These are phyloP conservation scores for Taiozyma onychis DNA, from an alignment of 1,139 yeast species.

Conservation along the genomic window DNA sequence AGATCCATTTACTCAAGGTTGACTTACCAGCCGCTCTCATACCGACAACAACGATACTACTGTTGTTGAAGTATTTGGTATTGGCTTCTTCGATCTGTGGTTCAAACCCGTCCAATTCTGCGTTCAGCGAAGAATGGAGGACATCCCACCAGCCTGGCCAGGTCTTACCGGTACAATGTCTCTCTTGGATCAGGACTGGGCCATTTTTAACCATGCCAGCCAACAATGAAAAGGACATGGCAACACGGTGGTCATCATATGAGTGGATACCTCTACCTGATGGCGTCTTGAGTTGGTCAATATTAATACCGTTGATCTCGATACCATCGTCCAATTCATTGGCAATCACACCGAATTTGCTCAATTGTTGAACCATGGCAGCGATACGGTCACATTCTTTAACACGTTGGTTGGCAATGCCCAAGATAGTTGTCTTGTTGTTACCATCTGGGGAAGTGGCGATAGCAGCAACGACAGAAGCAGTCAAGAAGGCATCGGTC, in stretches of 20 bases:
- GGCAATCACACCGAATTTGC: conserved; percentile 84
- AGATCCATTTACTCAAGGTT: conserved; percentile 78
- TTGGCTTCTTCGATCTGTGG: conserved; percentile 11
- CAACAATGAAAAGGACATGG: conserved; percentile 91
- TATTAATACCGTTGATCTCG: conserved; percentile 65
- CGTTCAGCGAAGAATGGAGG: conserved; percentile 63
- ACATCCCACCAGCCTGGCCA: conserved; percentile 99
- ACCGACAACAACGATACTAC: conserved; percentile 74
- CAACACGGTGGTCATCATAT: conserved; percentile 96
- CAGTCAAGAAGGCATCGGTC: conserved; percentile 98
- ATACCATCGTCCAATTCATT: conserved; percentile 90
- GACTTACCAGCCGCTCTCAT: conserved; percentile 99
- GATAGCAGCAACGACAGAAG: conserved; percentile 93
- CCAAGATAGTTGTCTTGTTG: conserved; percentile 73
- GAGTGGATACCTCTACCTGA: conserved; percentile 55
- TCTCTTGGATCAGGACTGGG: conserved; percentile 73
- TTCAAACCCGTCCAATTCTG: conserved; percentile 66
- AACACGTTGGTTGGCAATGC: conserved; percentile 97
- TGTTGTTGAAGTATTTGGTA: conserved; percentile 14
- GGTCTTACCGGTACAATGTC: conserved; percentile 92
- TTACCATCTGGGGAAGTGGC: conserved; percentile 42
- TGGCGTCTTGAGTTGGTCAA: conserved; percentile 45
- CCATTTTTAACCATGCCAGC: conserved; percentile 48
- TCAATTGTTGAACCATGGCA: conserved; percentile 87
- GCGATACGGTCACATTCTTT: conserved; percentile 95